phyloP scores from a whole-genome alignment of 306 rosid species.

The Casuarina glauca region DNA sequence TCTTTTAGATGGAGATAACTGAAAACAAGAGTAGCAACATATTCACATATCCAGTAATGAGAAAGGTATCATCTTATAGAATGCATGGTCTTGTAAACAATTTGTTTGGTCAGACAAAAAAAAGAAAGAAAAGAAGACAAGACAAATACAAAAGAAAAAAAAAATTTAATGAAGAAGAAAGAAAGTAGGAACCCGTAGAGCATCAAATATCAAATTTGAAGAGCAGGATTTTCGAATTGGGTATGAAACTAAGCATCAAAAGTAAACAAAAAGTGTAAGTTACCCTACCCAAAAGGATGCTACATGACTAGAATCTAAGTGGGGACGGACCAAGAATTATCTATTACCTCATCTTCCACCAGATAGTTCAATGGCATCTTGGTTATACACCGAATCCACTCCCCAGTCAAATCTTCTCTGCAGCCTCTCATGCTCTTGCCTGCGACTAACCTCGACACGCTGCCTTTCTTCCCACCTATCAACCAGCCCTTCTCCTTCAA shows the following conservation, averaged over 20 bases:
- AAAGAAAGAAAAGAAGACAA: background rate
- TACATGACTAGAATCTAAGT: constrained; percentile 13
- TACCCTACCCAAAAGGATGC: constrained; percentile 39
- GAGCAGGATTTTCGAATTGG: constrained; percentile 13
- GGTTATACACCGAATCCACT: constrained; percentile 85
- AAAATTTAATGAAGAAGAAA: background rate
- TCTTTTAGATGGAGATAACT: background rate
- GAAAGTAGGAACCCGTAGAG: background rate
- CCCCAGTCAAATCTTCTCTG: constrained; percentile 99
- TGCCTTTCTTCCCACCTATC: constrained; percentile 99
- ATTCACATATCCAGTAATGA: background rate
- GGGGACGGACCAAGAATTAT: constrained; percentile 8
- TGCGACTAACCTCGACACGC: constrained; percentile 77
- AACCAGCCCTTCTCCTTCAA: constrained; percentile 98
- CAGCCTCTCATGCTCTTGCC: constrained; percentile 83
- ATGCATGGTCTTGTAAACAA: background rate
- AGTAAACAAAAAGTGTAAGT: constrained; percentile 28
- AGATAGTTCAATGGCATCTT: constrained; percentile 89
- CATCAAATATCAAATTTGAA: background rate
- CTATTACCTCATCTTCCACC: constrained; percentile 75
- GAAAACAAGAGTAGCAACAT: background rate
- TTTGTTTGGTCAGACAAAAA: background rate
- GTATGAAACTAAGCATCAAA: constrained; percentile 10
- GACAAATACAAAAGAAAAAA: background rate
- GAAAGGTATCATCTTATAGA: background rate